These are phyloP conservation scores for Daldinia concentrica DNA, from an alignment of 495 filamentous ascomycete species.

Conservation along the genomic window DNA sequence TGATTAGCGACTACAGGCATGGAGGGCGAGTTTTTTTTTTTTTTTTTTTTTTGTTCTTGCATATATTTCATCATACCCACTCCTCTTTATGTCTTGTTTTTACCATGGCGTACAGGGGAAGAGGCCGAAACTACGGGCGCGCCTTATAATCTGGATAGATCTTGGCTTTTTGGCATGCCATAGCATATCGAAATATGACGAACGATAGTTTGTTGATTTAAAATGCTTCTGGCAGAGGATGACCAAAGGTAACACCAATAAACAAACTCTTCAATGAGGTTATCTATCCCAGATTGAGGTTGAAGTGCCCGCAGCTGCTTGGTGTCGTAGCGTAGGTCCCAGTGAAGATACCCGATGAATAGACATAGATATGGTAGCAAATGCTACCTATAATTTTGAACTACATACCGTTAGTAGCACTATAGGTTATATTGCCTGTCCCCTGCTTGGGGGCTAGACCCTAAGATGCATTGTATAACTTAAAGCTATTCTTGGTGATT, in stretches of 20 bases:
- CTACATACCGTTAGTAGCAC: background rate
- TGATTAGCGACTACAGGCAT: constrained; percentile 29
- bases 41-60: constrained; percentile 24
- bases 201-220: constrained; percentile 1
- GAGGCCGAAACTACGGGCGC: constrained; percentile 21
- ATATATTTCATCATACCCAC: constrained; percentile 39
- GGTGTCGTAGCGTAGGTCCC: constrained; percentile 1
- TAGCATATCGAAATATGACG: constrained; percentile 14
- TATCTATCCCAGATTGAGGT: background rate
- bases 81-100: constrained; percentile 22
- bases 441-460: background rate
- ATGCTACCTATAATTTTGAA: constrained; percentile 1
- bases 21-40: constrained; percentile 25
- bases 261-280: constrained; percentile 1
- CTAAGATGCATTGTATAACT: background rate
- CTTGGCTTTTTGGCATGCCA: constrained; percentile 19
- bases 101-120: constrained; percentile 16
- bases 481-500: too few species aligned
- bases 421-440: background rate
- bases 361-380: background rate
- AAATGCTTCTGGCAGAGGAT: constrained; percentile 9
- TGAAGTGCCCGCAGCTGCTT: background rate
- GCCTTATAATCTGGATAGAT: constrained; percentile 25
- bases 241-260: constrained; percentile 27
- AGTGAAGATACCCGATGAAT: constrained; percentile 19